Base-by-base conservation (phyloP, 768 basidiomycete genomes). In the Xerocomellus intermedius region DNA sequence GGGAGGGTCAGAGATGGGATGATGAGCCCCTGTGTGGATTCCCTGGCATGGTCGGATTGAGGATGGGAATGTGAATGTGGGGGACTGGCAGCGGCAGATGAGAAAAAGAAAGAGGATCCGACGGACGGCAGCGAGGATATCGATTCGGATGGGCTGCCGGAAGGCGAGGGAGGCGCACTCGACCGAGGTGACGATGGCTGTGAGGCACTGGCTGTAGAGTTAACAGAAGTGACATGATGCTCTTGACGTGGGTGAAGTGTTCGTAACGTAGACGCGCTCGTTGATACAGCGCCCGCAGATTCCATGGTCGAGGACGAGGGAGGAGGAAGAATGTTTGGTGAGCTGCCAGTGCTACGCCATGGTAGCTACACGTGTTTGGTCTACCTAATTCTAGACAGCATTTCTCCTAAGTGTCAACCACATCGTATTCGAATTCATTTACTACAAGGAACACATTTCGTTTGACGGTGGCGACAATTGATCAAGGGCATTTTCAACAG, bases 41-140 rank as follows among this genome's bases (percentile, higher is more conserved):
- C 74, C 50, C 65, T 68, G 56, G 59, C 61, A 57, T 71, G 70
- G 52, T 79, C 77, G 4, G 73, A 73, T 19, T 75, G 77, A 21
- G 75, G 68, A 32, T 78, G 77, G 0, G 75, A 71, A 45, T 81
- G 84, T 0, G 75, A 71, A 45, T 81, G 84, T 0, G 80, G 82
- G 3, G 83, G 87, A 57, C 85, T 86, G 1, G 82, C 82, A 13
- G 85, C 85, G 0, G 81, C 84, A 10, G 87, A 89, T 32, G 86
- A 87, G 74, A 87, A 89, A 73, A 89, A 87, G 77, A 88, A 88
- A 1, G 85, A 86, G 2, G 85, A 87, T 17, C 83, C 80, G 13
- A 87, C 82, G 2, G 86, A 87, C 1, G 87, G 87, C 4, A 89
- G 74, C 6, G 87, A 89, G 2, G 87, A 89, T 38, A 83, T 72